Base-by-base conservation (phyloP, 2,329 filamentous ascomycete species). In the Sporothrix luriei region DNA sequence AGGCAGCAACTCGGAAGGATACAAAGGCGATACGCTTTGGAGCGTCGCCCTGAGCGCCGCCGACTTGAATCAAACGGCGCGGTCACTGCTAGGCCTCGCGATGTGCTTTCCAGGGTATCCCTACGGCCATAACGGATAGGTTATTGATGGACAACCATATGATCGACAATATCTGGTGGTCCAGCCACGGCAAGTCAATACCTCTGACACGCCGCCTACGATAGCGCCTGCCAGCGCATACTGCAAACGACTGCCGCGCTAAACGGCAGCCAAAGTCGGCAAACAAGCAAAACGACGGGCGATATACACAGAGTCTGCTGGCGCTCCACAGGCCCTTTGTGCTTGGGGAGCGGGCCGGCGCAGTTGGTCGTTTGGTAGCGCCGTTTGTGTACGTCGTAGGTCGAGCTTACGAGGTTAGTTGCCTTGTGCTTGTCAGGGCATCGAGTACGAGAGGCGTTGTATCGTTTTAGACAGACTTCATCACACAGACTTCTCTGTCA, bases 371-470 rank as follows among this genome's bases (percentile, higher is more conserved):
- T 21, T 21, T 62, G 6, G 57, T 61, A 62, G 38, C 57, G 38
- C 57, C 38, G 11, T 26, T 14, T 62, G 57, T 62, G 57, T 46
- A 62, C 26, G n/a, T 62, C 9, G 38, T 46, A 19, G 57, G n/a
- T 13, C 43, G 55, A 4, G 11, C 21, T 61, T 21, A 26, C 43
- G 55, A 4, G 11, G 14, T 61, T 21, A 26, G 10, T 2, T 21
- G 6, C 38, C 11, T 21, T 24, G 19, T 21, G 29, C 13, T 61
- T 43, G 6, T 4, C 19, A 13, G 51, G 51, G 24, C 51, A n/a
- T 52, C 49, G 2, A 1, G 29, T 3, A 6, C 33, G 33, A 1
- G 33, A 33, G 5, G 19, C 10, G 19, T 14, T 46, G 43, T 19
- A 16, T 19, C 16, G 43, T 6, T 46, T 48, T 5, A 48, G 13